Evolutionary conservation across 2,329 filamentous ascomycete species (phyloP).

Genomic region (Colletotrichum tropicale): DNA sequence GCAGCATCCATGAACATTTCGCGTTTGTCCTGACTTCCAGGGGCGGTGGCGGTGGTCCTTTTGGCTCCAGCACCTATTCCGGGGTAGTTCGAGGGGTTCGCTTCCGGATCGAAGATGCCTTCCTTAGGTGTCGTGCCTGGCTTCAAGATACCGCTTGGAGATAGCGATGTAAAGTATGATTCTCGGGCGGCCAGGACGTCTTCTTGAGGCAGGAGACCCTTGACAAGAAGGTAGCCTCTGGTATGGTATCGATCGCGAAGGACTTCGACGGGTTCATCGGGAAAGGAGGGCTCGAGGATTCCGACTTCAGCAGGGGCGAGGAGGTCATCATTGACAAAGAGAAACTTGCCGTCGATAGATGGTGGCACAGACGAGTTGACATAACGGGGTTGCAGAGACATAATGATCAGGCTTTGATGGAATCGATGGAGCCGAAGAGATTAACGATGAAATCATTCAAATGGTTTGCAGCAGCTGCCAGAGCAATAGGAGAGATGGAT

Average conservation of each 20-base stretch:
- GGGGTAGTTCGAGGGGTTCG: neutral
- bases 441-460: neutral
- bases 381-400: neutral
- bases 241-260: slow-evolving; percentile 2
- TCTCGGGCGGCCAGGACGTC: slow-evolving; percentile 12
- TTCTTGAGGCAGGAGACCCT: slow-evolving; percentile 9
- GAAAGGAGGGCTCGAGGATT: slow-evolving; percentile 45
- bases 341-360: slow-evolving; percentile 14
- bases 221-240: slow-evolving; percentile 19
- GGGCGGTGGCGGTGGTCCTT: slow-evolving; percentile 50
- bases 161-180: slow-evolving; percentile 19
- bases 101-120: slow-evolving; percentile 25
- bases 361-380: neutral
- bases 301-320: slow-evolving; percentile 48
- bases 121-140: slow-evolving; percentile 12
- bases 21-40: slow-evolving; percentile 31
- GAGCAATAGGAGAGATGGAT: neutral
- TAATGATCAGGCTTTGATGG: neutral
- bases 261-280: slow-evolving; percentile 24
- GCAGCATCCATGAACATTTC: slow-evolving; percentile 40
- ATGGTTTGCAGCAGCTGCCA: neutral
- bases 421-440: neutral
- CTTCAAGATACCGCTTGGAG: slow-evolving; percentile 13
- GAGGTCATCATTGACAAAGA: slow-evolving; percentile 36
- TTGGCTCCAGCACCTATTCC: slow-evolving; percentile 53